phyloP scores from a whole-genome alignment of 2,329 filamentous ascomycete genomes.

The Hypoxylon sp. region DNA sequence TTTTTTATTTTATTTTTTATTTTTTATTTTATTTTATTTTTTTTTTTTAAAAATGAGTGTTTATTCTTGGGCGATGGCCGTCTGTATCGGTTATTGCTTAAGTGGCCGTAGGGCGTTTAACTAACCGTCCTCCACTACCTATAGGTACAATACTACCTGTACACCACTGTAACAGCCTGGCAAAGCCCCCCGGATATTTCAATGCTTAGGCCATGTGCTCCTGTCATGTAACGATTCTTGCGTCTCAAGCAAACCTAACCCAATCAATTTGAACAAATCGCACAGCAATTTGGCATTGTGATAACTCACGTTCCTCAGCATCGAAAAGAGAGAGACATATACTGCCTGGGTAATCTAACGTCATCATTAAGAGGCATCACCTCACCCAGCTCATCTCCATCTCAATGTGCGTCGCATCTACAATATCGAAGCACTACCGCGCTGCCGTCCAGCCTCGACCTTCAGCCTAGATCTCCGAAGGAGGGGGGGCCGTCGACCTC shows the following conservation, averaged over 20 bases:
- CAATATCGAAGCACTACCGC: constrained; percentile 11
- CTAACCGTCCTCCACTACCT: too few species aligned
- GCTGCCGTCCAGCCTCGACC: constrained; percentile 22
- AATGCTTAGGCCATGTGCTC: neutral
- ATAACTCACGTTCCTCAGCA: constrained; percentile 6
- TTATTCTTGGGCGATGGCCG: too few species aligned
- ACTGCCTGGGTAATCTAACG: neutral
- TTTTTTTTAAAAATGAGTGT: too few species aligned
- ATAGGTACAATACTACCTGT: neutral
- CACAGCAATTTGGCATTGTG: constrained; percentile 9
- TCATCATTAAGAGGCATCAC: constrained; percentile 1
- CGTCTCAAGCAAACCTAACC: too few species aligned
- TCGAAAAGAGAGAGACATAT: neutral
- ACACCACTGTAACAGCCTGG: neutral
- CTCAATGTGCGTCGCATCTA: neutral
- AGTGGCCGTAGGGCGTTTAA: neutral
- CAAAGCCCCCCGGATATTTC: neutral
- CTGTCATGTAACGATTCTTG: too few species aligned
- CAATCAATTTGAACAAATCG: neutral
- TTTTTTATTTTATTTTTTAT: too few species aligned
- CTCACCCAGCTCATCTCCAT: neutral
- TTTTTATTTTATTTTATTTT: too few species aligned
- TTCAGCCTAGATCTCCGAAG: constrained; percentile 25
- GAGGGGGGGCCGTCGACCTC: constrained; percentile 21
- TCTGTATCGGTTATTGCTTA: too few species aligned